Evolutionary conservation across 306 rosid species (phyloP), one percentile per base, ranked within the genome.

Genomic region (Cercis canadensis): DNA sequence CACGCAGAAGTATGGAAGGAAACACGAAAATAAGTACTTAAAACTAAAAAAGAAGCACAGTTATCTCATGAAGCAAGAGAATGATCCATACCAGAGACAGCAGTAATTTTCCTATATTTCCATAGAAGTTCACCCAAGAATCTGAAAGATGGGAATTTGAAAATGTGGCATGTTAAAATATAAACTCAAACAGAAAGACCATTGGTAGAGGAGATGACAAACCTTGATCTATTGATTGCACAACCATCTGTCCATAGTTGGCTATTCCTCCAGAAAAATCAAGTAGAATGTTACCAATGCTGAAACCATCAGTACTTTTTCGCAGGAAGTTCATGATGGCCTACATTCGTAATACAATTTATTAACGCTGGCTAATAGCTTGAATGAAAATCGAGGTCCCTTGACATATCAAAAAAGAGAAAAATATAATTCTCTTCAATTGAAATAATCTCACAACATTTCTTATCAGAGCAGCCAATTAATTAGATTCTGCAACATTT

Each of bases 161-260:
- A 41, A 63, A 70, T 8, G 58, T 50, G 53, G 62, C 6, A 64
- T 2, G 44, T 58, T 10, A 70, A 18, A 34, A 44, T 59, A 83
- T 11, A 40, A 61, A 49, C n/a, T 46, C 24, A 54, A 2, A 8
- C 52, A 57, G 34, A 17, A 11, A 61, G 50, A 24, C 29, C 29
- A 24, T 24, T 24, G 29, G 29, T 24, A 24, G 47, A 34, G 29
- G n/a, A 52, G 47, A 52, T 63, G 21, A 55, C 51, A 61, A 41
- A 94, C 98, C 82, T 89, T 94, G 99, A 82, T 94, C 99, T 34
- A 87, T 73, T 43, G 99, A 91, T 75, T 94, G 99, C 78, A 89
- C 75, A 51, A 71, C 69, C 99, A 94, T 87, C 80, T 94, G 96
- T 19, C 32, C 76, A 55, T 89, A 94, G 77, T 87, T 94, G 58